These are phyloP conservation scores for Candida methanosorbosa DNA, from an alignment of 805 yeast species.

Conservation along the genomic window DNA sequence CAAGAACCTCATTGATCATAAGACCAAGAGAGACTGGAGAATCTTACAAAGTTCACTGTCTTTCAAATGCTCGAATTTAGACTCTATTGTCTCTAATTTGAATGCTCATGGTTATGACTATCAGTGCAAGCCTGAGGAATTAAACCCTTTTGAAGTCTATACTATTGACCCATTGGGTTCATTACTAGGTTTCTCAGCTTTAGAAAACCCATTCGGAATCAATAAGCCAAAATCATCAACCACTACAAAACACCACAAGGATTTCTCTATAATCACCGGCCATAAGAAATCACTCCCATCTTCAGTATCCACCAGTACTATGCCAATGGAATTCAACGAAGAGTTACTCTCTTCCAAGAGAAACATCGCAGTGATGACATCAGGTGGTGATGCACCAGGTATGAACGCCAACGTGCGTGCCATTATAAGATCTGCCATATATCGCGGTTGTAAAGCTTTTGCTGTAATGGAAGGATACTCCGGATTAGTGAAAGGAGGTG, in stretches of 20 bases:
- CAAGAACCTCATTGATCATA: slow-evolving; percentile 19
- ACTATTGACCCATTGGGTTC: slow-evolving; percentile 79
- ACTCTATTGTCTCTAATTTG: slow-evolving; percentile 27
- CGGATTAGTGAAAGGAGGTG: slow-evolving; percentile 86
- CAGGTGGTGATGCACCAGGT: slow-evolving; percentile 99
- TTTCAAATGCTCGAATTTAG: slow-evolving; percentile 36
- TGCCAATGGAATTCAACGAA: neutral
- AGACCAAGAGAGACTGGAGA: slow-evolving; percentile 38
- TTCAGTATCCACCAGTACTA: neutral
- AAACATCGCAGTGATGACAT: slow-evolving; percentile 91
- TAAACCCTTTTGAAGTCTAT: slow-evolving; percentile 69
- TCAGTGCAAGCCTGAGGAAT: slow-evolving; percentile 63
- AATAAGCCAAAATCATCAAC: slow-evolving; percentile 2
- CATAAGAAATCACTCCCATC: neutral
- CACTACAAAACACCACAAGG: neutral
- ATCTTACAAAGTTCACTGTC: slow-evolving; percentile 34
- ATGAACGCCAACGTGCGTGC: slow-evolving; percentile 97
- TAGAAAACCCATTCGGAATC: slow-evolving; percentile 42
- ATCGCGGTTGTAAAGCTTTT: slow-evolving; percentile 79
- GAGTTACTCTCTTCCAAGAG: slow-evolving; percentile 15
- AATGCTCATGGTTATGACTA: slow-evolving; percentile 23
- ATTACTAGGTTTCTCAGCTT: slow-evolving; percentile 69
- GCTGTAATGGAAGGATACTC: slow-evolving; percentile 94
- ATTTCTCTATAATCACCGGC: neutral
- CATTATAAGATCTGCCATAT: slow-evolving; percentile 87